Evolutionary conservation across 2,329 filamentous ascomycete genomes (phyloP).

Genomic region (Trichophyton verrucosum): DNA sequence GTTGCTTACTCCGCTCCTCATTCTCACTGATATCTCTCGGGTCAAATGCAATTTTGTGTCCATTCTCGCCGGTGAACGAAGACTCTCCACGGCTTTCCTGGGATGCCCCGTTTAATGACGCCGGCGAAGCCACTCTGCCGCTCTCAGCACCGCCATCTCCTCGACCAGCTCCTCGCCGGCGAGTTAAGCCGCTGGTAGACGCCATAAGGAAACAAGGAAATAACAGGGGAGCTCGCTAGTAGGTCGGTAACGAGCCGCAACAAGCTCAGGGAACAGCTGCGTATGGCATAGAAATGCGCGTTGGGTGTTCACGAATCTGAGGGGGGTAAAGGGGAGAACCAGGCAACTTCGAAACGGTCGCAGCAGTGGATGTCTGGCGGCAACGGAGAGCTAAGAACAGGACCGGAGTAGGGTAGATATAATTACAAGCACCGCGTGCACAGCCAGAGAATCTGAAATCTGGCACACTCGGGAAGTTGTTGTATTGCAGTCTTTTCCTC

Average conservation of each 20-base stretch:
- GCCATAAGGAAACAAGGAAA: conserved; percentile 38
- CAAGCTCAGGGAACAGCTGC: conserved; percentile 10
- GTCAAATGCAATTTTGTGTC: conserved; percentile 97
- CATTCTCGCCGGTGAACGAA: conserved; percentile 81
- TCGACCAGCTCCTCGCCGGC: conserved; percentile 54
- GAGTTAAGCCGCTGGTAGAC: conserved; percentile 58
- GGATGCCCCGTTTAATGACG: conserved; percentile 47
- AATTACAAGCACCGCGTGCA: not conserved
- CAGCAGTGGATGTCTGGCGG: conserved; percentile 10
- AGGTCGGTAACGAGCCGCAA: conserved; percentile 7
- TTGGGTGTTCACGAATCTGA: not conserved
- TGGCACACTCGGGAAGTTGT: not conserved
- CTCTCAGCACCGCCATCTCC: conserved; percentile 48
- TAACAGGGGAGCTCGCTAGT: conserved; percentile 7
- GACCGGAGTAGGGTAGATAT: not conserved
- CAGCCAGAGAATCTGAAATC: not conserved
- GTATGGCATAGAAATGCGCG: conserved; percentile 6
- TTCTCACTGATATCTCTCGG: conserved; percentile 95
- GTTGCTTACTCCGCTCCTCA: conserved; percentile 91
- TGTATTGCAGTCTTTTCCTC: not conserved
- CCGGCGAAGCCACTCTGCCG: conserved; percentile 54
- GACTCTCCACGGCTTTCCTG: conserved; percentile 53
- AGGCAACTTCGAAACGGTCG: conserved; percentile 16
- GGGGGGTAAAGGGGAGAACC: conserved; percentile 1
- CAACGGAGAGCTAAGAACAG: not conserved